Conservation (phyloP, 2,329 filamentous ascomycete species). For the Ceratocystis huliohia region DNA sequence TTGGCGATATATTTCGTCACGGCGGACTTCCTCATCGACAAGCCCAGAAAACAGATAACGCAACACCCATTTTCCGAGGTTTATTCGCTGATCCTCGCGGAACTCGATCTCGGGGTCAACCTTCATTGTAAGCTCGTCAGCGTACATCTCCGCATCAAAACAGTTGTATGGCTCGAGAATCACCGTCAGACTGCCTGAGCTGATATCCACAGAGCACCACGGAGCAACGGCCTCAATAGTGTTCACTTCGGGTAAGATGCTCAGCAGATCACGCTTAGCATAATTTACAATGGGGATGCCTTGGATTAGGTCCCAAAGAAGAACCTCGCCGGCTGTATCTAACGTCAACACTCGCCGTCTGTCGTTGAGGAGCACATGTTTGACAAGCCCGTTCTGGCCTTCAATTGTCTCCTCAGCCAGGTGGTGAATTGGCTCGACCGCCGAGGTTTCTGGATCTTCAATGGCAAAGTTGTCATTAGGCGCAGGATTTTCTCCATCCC, state of each 20-base stretch:
- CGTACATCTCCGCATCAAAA: slow-evolving; percentile 95
- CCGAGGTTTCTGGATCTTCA: slow-evolving; percentile 25
- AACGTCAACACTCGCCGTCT: slow-evolving; percentile 77
- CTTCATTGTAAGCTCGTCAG: slow-evolving; percentile 67
- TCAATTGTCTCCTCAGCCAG: slow-evolving; percentile 73
- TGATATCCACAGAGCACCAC: slow-evolving; percentile 91
- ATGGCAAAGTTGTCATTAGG: slow-evolving; percentile 34
- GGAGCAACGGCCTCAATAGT: slow-evolving; percentile 81
- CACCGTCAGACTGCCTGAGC: slow-evolving; percentile 82
- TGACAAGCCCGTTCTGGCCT: slow-evolving; percentile 88
- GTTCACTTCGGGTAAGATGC: slow-evolving; percentile 77
- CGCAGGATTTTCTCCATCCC: slow-evolving; percentile 36
- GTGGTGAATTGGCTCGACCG: slow-evolving; percentile 49
- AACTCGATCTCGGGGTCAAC: slow-evolving; percentile 58
- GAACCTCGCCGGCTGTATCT: slow-evolving; percentile 87
- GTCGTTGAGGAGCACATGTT: slow-evolving; percentile 84
- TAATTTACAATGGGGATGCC: slow-evolving; percentile 84
- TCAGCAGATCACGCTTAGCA: slow-evolving; percentile 85
- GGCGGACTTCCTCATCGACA: slow-evolving; percentile 77
- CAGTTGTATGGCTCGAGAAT: slow-evolving; percentile 89
- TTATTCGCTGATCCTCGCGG: slow-evolving; percentile 88
- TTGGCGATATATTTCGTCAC: slow-evolving; percentile 62
- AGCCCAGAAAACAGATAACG: slow-evolving; percentile 82
- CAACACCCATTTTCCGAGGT: slow-evolving; percentile 91
- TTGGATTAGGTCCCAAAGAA: slow-evolving; percentile 87